A percentile compares a stretch with the other conserved stretches of the same genome.
Conservation (phyloP, 169 alveolate species). For the Plasmodium knowlesi region DNA sequence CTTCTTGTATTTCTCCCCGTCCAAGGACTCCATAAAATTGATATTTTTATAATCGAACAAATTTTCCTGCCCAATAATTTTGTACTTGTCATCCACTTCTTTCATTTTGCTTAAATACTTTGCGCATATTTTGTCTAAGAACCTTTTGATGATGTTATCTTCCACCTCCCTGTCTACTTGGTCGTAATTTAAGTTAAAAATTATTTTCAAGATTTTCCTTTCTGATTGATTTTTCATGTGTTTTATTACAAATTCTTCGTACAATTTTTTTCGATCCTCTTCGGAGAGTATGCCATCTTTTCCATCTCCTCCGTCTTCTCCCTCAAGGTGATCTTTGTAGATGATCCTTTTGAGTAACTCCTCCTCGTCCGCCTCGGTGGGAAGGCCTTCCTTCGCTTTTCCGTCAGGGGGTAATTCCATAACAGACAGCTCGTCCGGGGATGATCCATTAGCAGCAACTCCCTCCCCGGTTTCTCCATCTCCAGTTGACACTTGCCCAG, state of each 20-base stretch:
- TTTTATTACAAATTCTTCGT: slow-evolving; percentile 69
- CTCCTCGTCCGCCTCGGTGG: neutral
- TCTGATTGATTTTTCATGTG: slow-evolving; percentile 60
- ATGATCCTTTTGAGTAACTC: neutral
- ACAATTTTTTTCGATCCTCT: slow-evolving; percentile 23
- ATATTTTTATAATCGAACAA: slow-evolving; percentile 48
- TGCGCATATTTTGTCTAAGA: slow-evolving; percentile 65
- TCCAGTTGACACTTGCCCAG: neutral
- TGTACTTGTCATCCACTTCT: neutral
- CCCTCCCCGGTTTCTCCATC: neutral
- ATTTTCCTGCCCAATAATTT: slow-evolving; percentile 34
- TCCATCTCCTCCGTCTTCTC: neutral
- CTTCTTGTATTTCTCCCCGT: slow-evolving; percentile 1
- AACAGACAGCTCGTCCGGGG: neutral
- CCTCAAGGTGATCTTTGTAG: slow-evolving; percentile 12
- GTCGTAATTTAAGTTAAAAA: slow-evolving; percentile 41
- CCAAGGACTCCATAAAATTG: slow-evolving; percentile 2
- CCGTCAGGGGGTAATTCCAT: neutral
- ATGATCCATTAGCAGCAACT: neutral
- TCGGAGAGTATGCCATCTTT: neutral
- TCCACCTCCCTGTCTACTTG: slow-evolving; percentile 49
- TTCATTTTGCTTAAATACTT: neutral
- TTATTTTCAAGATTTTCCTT: slow-evolving; percentile 33
- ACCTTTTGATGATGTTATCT: slow-evolving; percentile 41
- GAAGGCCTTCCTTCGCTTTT: neutral